Evolutionary conservation across 106 monocot genomes (phyloP).

Genomic region (Dioscorea alata): DNA sequence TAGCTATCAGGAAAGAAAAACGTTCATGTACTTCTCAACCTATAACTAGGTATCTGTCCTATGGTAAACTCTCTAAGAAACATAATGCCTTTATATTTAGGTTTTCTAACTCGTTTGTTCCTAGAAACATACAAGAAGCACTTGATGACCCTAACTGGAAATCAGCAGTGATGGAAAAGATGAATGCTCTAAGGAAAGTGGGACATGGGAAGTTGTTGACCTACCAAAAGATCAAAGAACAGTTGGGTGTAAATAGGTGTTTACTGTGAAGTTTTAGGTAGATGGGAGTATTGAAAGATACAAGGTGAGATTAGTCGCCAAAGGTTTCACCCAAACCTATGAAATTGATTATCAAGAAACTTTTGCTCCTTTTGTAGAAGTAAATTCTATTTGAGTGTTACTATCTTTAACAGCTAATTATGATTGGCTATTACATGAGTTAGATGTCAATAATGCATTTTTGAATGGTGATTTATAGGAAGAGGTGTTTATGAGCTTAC

Average conservation of each 20-base stretch:
- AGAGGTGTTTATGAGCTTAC: too few species aligned
- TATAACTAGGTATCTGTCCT: slow-evolving; percentile 3
- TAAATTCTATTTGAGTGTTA: too few species aligned
- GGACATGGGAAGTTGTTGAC: background rate
- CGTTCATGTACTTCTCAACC: background rate
- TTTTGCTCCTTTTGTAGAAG: too few species aligned
- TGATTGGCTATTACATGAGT: too few species aligned
- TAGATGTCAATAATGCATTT: too few species aligned
- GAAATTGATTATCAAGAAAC: too few species aligned
- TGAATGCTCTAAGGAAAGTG: background rate
- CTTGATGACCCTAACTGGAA: background rate
- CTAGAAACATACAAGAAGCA: background rate
- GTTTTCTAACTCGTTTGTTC: slow-evolving; percentile 2
- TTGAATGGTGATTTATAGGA: too few species aligned
- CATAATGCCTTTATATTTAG: background rate
- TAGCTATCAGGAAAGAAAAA: background rate
- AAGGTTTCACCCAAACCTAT: slow-evolving; percentile 1
- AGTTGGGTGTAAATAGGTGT: slow-evolving; percentile 9
- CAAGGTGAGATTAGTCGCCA: slow-evolving; percentile 3
- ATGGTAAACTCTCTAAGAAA: background rate
- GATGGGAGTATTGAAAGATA: slow-evolving; percentile 9
- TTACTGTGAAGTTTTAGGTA: background rate
- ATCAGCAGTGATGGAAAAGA: background rate
- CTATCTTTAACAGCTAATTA: too few species aligned
- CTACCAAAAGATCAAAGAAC: background rate